Conservation (phyloP, 495 filamentous ascomycete genomes). For the Penicillium arizonense region DNA sequence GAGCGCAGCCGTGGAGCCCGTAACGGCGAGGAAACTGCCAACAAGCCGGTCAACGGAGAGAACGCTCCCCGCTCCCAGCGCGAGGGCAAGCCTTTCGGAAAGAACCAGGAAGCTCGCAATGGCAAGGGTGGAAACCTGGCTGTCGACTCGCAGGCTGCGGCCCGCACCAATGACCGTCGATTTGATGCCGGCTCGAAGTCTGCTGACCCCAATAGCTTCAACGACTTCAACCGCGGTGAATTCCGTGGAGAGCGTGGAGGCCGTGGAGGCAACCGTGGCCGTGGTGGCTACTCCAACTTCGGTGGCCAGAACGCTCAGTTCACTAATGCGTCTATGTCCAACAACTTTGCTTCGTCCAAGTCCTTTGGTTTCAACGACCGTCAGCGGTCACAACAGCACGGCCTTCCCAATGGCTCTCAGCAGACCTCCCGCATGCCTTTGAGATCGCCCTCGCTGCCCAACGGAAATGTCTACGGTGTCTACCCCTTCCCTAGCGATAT, state of each 20-base stretch:
- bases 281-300: conserved; percentile 44
- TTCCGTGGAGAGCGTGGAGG: conserved; percentile 49
- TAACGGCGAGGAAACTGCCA: conserved; percentile 32
- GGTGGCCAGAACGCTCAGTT: conserved; percentile 45
- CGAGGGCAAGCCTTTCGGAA: conserved; percentile 33
- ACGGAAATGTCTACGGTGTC: conserved; percentile 33
- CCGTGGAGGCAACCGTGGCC: conserved; percentile 54
- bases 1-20: conserved; percentile 37
- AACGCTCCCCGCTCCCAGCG: conserved; percentile 30
- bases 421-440: conserved; percentile 41
- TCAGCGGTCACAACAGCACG: conserved; percentile 37
- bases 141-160: conserved; percentile 34
- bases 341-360: conserved; percentile 43
- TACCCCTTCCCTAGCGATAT: conserved; percentile 40
- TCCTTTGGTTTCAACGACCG: conserved; percentile 41
- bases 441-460: conserved; percentile 50
- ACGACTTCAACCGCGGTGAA: conserved; percentile 41
- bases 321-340: conserved; percentile 43
- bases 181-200: conserved; percentile 41
- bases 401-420: conserved; percentile 34
- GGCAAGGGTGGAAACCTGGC: conserved; percentile 28
- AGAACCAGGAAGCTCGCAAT: conserved; percentile 35
- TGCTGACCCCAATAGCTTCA: conserved; percentile 35
- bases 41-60: conserved; percentile 29
- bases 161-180: conserved; percentile 35